Base-by-base conservation (phyloP, 1,139 yeast genomes). In the Diutina siamensis region DNA sequence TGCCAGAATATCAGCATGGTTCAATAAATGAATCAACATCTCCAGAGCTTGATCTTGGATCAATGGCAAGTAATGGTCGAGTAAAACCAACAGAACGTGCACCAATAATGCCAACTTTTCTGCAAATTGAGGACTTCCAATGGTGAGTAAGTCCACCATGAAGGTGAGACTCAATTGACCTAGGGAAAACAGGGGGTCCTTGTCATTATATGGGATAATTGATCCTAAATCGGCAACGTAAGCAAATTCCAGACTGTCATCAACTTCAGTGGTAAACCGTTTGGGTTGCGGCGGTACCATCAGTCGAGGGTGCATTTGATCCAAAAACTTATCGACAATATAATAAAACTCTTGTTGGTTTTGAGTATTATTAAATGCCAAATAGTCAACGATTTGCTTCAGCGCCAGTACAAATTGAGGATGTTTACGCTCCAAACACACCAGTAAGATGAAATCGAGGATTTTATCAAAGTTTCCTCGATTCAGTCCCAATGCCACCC, bases 101-200 rank as follows among this genome's bases (percentile, higher is more conserved):
- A 92, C 62, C 34, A 92, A 63, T n/a, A 86, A 63, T 0, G 97
- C 89, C 12, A 89, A 63, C 44, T 78, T 76, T 19, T 60, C 61
- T 42, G 74, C 53, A 57, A 83, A 71, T 12, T 77, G 63, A 17
- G 81, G 84, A 48, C 70, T 70, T 35, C 81, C 77, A 36, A 73
- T 64, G n/a, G 82, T 68, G 48, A 86, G 67, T 44, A 89, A 61
- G 58, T 92, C 97, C 2, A 87, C 95, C 49, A 92, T 63, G 53
- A 89, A 82, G 0, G 92, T 81, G 60, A 86, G 72, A 0, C 97
- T 87, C 40, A 92, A 61, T 57, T 92, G 98, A 4, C 97, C 95
- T 46, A 81, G 68, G 0, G 97, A 87, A 53, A 92, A 85, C 1
- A 88, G 78, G 0, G 89, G 76, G 52, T 83, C 88, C 50, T 82